A percentile compares a stretch with the other conserved stretches of the same genome.
Conservation (phyloP, 208 protist species). For the Porcisia hertigi region DNA sequence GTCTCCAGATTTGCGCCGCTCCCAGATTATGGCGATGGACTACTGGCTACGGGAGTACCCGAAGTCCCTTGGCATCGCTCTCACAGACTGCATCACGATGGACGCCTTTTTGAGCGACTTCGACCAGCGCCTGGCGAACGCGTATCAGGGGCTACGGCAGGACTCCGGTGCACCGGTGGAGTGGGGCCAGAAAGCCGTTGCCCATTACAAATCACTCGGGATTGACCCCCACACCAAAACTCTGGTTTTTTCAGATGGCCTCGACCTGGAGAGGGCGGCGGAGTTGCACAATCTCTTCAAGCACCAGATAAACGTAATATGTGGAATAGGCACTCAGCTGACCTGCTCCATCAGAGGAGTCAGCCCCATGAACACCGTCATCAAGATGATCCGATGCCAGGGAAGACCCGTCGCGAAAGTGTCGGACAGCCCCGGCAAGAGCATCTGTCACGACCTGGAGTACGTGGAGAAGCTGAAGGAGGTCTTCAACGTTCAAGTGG, state of each 20-base stretch:
- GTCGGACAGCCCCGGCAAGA: conserved; percentile 87
- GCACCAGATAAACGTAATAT: conserved; percentile 66
- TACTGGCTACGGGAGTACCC: conserved; percentile 87
- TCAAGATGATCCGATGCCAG: conserved; percentile 91
- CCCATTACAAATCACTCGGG: conserved; percentile 72
- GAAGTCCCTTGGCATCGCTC: conserved; percentile 72
- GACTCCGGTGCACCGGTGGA: conserved; percentile 76
- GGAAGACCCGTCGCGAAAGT: conserved; percentile 86
- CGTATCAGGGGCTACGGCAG: conserved; percentile 78
- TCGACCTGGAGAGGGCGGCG: conserved; percentile 72
- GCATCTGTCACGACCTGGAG: conserved; percentile 55
- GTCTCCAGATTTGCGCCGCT: conserved; percentile 56
- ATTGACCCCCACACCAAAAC: conserved; percentile 78
- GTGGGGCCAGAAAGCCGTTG: conserved; percentile 81
- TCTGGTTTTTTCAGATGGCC: conserved; percentile 88
- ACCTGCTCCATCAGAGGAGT: conserved; percentile 83
- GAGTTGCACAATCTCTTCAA: conserved; percentile 66
- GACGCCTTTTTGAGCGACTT: conserved; percentile 87
- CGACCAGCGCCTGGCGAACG: conserved; percentile 46
- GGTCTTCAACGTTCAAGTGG: conserved; percentile 60
- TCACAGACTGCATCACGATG: conserved; percentile 93
- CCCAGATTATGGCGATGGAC: conserved; percentile 72
- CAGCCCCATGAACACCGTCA: conserved; percentile 82
- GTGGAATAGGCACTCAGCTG: conserved; percentile 84
- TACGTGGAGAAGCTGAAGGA: conserved; percentile 65